These are phyloP conservation scores for Lathyrus tuberosus DNA, from an alignment of 306 rosid species.

Conservation along the genomic window DNA sequence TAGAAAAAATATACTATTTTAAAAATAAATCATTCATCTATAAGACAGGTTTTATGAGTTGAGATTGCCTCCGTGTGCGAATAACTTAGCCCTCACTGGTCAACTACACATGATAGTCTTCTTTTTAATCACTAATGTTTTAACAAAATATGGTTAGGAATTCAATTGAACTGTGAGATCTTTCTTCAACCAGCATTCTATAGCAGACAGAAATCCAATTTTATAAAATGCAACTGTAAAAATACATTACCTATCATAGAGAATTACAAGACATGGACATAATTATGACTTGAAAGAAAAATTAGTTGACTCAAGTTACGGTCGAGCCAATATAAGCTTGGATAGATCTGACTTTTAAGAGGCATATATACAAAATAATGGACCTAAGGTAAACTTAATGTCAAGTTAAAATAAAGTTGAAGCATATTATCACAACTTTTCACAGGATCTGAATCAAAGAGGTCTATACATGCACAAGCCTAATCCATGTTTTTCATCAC, in stretches of 20 bases:
- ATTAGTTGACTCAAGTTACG: constrained; percentile 16
- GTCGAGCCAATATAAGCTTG: constrained; percentile 21
- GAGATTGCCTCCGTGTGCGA: constrained; percentile 10
- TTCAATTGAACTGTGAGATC: neutral
- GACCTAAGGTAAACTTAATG: constrained; percentile 12
- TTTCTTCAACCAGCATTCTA: constrained; percentile 14
- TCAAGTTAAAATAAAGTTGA: constrained; percentile 24
- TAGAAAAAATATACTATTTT: constrained; percentile 8
- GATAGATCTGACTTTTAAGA: constrained; percentile 11
- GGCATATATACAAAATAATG: constrained; percentile 27
- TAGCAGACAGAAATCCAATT: constrained; percentile 14
- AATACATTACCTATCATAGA: constrained; percentile 20
- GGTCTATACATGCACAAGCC: constrained; percentile 20
- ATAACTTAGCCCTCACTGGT: constrained; percentile 19
- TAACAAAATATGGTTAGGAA: constrained; percentile 12
- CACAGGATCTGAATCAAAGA: constrained; percentile 29
- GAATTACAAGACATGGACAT: constrained; percentile 15
- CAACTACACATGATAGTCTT: constrained; percentile 21
- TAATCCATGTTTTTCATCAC: constrained; percentile 21
- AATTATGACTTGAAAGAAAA: constrained; percentile 13
- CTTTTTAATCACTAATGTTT: constrained; percentile 25
- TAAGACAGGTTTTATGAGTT: constrained; percentile 25
- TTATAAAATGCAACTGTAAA: constrained; percentile 6
- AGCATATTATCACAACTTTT: constrained; percentile 19
- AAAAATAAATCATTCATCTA: constrained; percentile 8